These are phyloP conservation scores for Paraphaeosphaeria sporulosa DNA, from an alignment of 2,329 filamentous ascomycete genomes.

Conservation along the genomic window DNA sequence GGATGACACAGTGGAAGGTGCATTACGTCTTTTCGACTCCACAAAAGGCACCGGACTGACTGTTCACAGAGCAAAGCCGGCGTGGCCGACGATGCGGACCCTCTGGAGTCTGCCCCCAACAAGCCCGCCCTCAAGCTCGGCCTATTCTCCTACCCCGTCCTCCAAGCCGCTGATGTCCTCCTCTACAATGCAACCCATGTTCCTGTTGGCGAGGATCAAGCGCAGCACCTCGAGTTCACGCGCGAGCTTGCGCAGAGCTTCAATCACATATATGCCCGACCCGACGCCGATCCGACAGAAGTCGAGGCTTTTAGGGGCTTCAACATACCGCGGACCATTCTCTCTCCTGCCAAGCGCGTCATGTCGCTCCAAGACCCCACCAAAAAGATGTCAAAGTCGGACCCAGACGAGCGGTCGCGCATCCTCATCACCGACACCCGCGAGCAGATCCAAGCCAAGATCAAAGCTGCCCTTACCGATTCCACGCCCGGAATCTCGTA, in stretches of 20 bases:
- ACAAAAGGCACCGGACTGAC: slow-evolving; percentile 2
- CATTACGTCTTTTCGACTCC: not conserved
- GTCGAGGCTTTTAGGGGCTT: slow-evolving; percentile 7
- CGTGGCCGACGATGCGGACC: slow-evolving; percentile 64
- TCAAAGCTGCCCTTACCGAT: slow-evolving; percentile 81
- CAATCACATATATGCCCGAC: slow-evolving; percentile 71
- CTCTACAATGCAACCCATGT: slow-evolving; percentile 89
- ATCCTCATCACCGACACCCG: slow-evolving; percentile 81
- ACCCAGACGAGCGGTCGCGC: slow-evolving; percentile 72
- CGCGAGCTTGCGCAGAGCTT: slow-evolving; percentile 87
- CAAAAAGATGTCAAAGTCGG: slow-evolving; percentile 95
- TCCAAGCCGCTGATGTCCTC: slow-evolving; percentile 93
- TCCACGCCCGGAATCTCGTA: slow-evolving; percentile 73
- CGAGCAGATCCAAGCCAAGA: slow-evolving; percentile 70
- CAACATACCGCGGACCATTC: slow-evolving; percentile 36
- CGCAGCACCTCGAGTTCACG: slow-evolving; percentile 92
- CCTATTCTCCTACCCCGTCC: slow-evolving; percentile 92
- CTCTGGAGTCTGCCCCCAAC: slow-evolving; percentile 59
- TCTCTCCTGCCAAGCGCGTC: slow-evolving; percentile 75
- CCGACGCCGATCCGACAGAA: slow-evolving; percentile 12
- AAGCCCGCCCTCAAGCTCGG: slow-evolving; percentile 79
- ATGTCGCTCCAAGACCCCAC: slow-evolving; percentile 85
- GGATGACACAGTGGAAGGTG: slow-evolving; percentile 99
- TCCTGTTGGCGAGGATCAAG: slow-evolving; percentile 94
- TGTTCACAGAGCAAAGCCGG: slow-evolving; percentile 69